Conservation (phyloP, 2,329 filamentous ascomycete genomes). For the Hypoxylon sp. region DNA sequence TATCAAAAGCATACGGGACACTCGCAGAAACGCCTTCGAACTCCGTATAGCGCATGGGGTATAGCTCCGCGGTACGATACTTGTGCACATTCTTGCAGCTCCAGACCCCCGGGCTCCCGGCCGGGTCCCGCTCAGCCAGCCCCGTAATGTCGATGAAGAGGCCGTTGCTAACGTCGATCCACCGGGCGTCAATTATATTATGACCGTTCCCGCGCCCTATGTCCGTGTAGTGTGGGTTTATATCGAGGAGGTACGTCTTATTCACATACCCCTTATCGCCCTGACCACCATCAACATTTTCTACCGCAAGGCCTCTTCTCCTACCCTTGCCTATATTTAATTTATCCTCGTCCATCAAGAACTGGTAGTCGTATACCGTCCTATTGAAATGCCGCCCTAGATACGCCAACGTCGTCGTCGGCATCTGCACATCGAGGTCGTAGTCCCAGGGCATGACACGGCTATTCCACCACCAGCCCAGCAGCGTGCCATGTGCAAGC, state of each 20-base stretch:
- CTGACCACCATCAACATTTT: conserved; percentile 50
- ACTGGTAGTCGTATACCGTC: conserved; percentile 73
- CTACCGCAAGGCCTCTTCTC: conserved; percentile 30
- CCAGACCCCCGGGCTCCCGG: conserved; percentile 74
- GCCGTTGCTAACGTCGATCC: conserved; percentile 82
- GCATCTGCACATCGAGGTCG: conserved; percentile 86
- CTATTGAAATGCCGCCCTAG: conserved; percentile 78
- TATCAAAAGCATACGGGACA: conserved; percentile 78
- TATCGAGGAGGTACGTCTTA: conserved; percentile 77
- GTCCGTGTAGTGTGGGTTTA: conserved; percentile 79
- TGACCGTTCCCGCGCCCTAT: conserved; percentile 74
- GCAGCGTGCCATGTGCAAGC: conserved; percentile 86
- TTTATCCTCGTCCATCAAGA: conserved; percentile 59
- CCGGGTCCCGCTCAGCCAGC: conserved; percentile 75
- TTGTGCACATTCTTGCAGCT: conserved; percentile 85
- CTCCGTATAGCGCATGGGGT: conserved; percentile 78
- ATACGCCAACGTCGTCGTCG: conserved; percentile 74
- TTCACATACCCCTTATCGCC: conserved; percentile 52
- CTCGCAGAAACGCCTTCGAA: conserved; percentile 81
- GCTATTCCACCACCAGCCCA: conserved; percentile 92
- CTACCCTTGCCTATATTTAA: conserved; percentile 45
- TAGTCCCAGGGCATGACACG: conserved; percentile 86
- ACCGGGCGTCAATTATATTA: conserved; percentile 88
- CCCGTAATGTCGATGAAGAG: conserved; percentile 89
- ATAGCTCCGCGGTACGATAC: conserved; percentile 79